Evolutionary conservation across 2,329 filamentous ascomycete genomes (phyloP).

Genomic region (Berkeleyomyces rouxiae): DNA sequence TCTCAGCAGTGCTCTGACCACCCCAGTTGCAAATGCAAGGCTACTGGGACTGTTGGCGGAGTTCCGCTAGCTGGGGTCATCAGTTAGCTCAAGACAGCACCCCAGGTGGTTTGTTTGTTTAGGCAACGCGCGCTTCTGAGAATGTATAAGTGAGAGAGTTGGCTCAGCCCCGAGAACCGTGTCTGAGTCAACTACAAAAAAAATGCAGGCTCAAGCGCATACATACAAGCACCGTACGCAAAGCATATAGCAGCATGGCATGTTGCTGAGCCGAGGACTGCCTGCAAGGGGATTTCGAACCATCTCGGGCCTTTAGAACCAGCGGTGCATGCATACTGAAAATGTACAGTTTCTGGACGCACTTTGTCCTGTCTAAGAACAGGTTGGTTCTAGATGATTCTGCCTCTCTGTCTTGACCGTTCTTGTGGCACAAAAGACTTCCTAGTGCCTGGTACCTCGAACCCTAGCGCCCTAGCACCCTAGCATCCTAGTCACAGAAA

Average conservation of each 20-base stretch:
- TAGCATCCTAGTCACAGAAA: no score
- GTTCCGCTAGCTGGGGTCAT: no score
- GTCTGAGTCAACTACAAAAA: background rate
- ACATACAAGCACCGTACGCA: background rate
- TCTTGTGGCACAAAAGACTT: background rate
- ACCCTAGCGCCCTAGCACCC: no score
- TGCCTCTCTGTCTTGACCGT: background rate
- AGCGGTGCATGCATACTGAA: no score
- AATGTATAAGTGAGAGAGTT: background rate
- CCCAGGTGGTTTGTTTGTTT: no score
- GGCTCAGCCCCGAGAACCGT: no score
- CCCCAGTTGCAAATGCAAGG: no score
- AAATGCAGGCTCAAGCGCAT: background rate
- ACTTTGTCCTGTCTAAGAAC: background rate
- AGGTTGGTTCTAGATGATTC: background rate
- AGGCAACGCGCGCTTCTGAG: no score
- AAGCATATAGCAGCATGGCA: background rate
- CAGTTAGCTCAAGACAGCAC: no score
- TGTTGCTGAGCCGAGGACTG: background rate
- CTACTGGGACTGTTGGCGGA: no score
- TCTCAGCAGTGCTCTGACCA: no score
- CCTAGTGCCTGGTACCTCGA: background rate
- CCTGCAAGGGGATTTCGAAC: background rate
- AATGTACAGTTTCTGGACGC: no score
- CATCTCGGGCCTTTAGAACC: background rate